Percentiles rank a stretch among this genome's conserved stretches.
Conservation (phyloP, 1,284 basidiomycete species). For the Tetrapyrgos nigripes region DNA sequence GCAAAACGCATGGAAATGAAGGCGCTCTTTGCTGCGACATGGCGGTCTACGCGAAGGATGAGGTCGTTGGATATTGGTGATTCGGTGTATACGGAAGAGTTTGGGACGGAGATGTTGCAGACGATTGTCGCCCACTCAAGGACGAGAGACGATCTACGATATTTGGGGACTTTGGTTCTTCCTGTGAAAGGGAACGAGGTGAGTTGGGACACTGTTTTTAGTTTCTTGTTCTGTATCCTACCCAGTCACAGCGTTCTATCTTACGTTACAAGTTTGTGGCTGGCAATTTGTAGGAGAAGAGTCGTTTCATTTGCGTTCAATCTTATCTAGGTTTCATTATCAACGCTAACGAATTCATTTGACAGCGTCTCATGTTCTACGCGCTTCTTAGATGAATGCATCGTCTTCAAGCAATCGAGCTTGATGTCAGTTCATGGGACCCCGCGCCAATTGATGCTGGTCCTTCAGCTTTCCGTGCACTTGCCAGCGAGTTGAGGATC, state of each 20-base stretch:
- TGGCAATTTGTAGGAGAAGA: background rate
- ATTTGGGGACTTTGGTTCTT: slow-evolving; percentile 67
- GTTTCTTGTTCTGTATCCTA: slow-evolving; percentile 15
- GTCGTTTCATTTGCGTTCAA: background rate
- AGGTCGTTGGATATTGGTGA: slow-evolving; percentile 62
- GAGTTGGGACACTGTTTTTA: slow-evolving; percentile 4
- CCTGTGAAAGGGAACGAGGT: slow-evolving; percentile 57
- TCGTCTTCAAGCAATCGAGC: slow-evolving; percentile 57
- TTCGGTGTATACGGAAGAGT: slow-evolving; percentile 57
- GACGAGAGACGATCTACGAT: slow-evolving; percentile 49
- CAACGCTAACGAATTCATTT: slow-evolving; percentile 4
- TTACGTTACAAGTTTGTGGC: no score
- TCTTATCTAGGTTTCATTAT: slow-evolving; percentile 8
- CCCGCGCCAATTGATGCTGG: slow-evolving; percentile 51
- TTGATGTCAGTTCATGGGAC: slow-evolving; percentile 69
- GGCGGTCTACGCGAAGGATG: slow-evolving; percentile 40
- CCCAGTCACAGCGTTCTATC: no score
- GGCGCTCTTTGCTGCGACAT: slow-evolving; percentile 51
- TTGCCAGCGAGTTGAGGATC: slow-evolving; percentile 62
- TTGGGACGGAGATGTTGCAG: slow-evolving; percentile 41
- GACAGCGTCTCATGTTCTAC: slow-evolving; percentile 65
- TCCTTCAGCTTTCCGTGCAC: slow-evolving; percentile 58
- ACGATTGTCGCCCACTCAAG: background rate
- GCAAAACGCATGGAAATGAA: slow-evolving; percentile 60
- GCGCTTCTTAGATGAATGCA: slow-evolving; percentile 58